Percentiles rank a stretch among this genome's conserved stretches.
Evolutionary conservation across 495 filamentous ascomycete species (phyloP).

Genomic region (Aspergillus sparsus): DNA sequence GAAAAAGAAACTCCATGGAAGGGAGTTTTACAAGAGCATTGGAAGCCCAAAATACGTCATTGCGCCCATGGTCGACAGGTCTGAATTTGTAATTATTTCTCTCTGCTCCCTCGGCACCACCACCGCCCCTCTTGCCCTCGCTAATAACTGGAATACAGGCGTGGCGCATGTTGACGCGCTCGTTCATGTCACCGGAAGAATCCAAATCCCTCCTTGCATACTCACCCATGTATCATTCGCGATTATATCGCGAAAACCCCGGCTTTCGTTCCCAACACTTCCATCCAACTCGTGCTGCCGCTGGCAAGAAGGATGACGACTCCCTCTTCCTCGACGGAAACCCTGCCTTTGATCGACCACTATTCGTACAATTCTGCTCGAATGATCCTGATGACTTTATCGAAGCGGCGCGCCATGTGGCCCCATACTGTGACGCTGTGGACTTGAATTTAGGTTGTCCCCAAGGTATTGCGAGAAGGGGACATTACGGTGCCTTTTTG

Average conservation of each 20-base stretch:
- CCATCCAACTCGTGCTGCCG: conserved; percentile 59
- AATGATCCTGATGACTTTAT: conserved; percentile 81
- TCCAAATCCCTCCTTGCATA: conserved; percentile 70
- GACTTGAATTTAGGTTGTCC: conserved; percentile 98
- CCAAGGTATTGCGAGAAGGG: conserved; percentile 88
- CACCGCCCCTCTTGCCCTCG: not conserved
- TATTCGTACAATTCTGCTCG: conserved; percentile 96
- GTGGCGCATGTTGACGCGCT: conserved; percentile 92
- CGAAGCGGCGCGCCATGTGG: conserved; percentile 70
- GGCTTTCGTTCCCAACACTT: conserved; percentile 77
- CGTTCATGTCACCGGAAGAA: conserved; percentile 70
- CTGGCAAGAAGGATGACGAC: conserved; percentile 35
- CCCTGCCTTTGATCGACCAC: conserved; percentile 75
- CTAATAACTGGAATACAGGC: conserved; percentile 56
- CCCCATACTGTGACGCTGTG: conserved; percentile 88
- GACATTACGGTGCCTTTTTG: conserved; percentile 90
- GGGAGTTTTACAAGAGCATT: conserved; percentile 90
- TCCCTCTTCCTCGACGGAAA: conserved; percentile 78
- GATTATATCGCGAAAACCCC: conserved; percentile 72
- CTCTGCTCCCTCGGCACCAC: no score
- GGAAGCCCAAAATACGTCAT: conserved; percentile 87
- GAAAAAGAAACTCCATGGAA: conserved; percentile 67
- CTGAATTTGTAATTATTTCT: conserved; percentile 76
- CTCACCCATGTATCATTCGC: conserved; percentile 93
- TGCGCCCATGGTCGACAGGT: conserved; percentile 98